Conservation (phyloP, 2,329 filamentous ascomycete genomes). For the Fonsecaea erecta region DNA sequence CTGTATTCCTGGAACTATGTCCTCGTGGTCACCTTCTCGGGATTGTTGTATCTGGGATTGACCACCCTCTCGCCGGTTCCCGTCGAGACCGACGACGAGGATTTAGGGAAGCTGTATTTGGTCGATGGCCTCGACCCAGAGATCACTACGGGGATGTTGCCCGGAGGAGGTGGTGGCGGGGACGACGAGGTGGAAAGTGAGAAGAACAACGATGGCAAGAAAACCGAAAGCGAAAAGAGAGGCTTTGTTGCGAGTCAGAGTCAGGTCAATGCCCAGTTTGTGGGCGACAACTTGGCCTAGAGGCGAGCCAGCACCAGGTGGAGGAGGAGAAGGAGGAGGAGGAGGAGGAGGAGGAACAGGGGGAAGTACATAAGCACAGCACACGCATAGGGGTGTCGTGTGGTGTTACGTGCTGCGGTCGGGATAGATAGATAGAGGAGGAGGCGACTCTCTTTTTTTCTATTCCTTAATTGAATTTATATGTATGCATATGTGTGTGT, state of each 20-base stretch:
- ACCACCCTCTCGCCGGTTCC: conserved; percentile 10
- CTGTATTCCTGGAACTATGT: conserved; percentile 66
- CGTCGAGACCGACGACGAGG: conserved; percentile 14
- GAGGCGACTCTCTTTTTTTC: no score
- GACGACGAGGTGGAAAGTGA: not conserved
- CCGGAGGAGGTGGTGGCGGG: not conserved
- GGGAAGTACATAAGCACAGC: no score
- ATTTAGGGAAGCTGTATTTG: conserved; percentile 14
- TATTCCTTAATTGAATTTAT: no score
- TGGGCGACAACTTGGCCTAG: conserved; percentile 1
- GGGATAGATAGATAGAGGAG: no score
- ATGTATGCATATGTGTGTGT: no score
- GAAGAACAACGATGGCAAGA: conserved; percentile 4
- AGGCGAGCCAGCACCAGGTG: not conserved
- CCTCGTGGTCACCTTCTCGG: conserved; percentile 22
- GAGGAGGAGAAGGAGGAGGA: no score
- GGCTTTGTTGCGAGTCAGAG: conserved; percentile 8
- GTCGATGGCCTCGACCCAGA: conserved; percentile 14
- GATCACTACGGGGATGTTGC: conserved; percentile 4
- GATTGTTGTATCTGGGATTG: conserved; percentile 2
- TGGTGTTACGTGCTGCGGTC: no score
- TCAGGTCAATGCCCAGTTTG: conserved; percentile 6
- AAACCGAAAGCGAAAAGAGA: conserved; percentile 6
- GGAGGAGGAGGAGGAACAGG: no score
- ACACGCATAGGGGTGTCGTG: no score